phyloP scores from a whole-genome alignment of 495 filamentous ascomycete species.

The Xylaria venustula region DNA sequence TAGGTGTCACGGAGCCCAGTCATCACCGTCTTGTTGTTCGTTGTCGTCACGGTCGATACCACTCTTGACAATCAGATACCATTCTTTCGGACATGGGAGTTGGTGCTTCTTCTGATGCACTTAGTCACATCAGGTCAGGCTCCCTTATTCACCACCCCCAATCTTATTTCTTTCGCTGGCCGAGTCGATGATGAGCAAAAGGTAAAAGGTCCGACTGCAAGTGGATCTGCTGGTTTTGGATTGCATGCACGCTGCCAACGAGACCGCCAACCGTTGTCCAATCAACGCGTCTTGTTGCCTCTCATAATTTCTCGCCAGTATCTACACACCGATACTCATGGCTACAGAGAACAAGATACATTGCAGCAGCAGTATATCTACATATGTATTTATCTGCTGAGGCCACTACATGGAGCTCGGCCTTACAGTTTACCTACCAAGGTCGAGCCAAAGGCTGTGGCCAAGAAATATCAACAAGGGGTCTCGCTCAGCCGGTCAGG shows the following conservation, averaged over 20 bases:
- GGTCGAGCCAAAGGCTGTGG: constrained; percentile 49
- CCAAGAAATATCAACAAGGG: constrained; percentile 27
- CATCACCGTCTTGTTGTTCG: background rate
- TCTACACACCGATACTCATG: constrained; percentile 15
- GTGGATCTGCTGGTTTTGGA: constrained; percentile 39
- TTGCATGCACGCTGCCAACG: constrained; percentile 19
- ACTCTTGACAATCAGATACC: too few relatives aligned
- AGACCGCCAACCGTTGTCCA: constrained; percentile 21
- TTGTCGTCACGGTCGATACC: background rate
- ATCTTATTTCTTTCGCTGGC: background rate
- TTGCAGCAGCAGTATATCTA: constrained; percentile 20
- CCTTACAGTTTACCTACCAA: constrained; percentile 30
- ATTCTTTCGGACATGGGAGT: background rate
- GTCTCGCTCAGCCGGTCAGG: constrained; percentile 9
- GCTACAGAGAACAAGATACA: constrained; percentile 25
- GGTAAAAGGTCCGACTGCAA: constrained; percentile 65
- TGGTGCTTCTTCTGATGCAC: background rate
- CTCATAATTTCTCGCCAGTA: constrained; percentile 12
- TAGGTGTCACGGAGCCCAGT: background rate
- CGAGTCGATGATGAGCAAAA: constrained; percentile 56
- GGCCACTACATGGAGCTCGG: constrained; percentile 34
- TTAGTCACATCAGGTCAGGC: background rate
- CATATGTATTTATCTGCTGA: too few relatives aligned
- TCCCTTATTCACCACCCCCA: background rate
- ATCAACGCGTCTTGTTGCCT: constrained; percentile 18